A percentile compares a stretch with the other conserved stretches of the same genome.
These are phyloP conservation scores for Cladosporium austrohemisphaericum DNA, from an alignment of 2,329 filamentous ascomycete species.

Conservation along the genomic window DNA sequence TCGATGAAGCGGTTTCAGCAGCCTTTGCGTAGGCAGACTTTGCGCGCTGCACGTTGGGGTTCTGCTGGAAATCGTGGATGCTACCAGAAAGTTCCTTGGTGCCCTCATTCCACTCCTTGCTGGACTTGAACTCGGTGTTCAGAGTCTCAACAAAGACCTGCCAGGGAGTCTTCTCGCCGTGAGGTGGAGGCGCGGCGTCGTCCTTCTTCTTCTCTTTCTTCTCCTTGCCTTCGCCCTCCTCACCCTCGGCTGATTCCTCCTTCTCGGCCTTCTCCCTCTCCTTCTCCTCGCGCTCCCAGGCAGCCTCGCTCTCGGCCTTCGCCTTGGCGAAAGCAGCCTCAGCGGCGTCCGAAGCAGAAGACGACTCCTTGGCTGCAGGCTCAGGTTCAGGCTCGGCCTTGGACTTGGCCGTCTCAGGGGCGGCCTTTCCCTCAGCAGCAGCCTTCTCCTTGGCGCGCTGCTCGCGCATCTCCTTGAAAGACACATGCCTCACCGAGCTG, in stretches of 20 bases:
- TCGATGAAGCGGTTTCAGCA: slow-evolving; percentile 74
- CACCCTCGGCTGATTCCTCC: slow-evolving; percentile 41
- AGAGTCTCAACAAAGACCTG: slow-evolving; percentile 98
- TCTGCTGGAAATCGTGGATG: slow-evolving; percentile 88
- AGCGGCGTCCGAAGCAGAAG: slow-evolving; percentile 26
- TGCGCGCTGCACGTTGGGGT: slow-evolving; percentile 81
- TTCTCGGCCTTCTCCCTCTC: slow-evolving; percentile 28
- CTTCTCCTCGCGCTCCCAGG: slow-evolving; percentile 42
- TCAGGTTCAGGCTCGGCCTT: slow-evolving; percentile 27
- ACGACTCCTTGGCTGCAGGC: slow-evolving; percentile 28
- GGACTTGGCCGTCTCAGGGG: slow-evolving; percentile 31
- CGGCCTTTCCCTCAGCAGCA: slow-evolving; percentile 36
- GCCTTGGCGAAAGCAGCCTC: slow-evolving; percentile 35
- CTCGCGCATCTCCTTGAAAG: slow-evolving; percentile 38
- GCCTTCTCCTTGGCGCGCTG: slow-evolving; percentile 35
- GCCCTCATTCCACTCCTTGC: slow-evolving; percentile 98
- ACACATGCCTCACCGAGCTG: slow-evolving; percentile 43
- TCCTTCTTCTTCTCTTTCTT: slow-evolving; percentile 59
- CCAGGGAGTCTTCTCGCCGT: slow-evolving; percentile 98
- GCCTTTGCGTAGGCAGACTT: slow-evolving; percentile 83
- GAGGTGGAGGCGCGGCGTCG: slow-evolving; percentile 81
- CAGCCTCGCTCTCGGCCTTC: slow-evolving; percentile 38
- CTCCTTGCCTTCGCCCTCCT: slow-evolving; percentile 49
- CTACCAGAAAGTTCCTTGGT: slow-evolving; percentile 90
- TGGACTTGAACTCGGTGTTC: slow-evolving; percentile 87